A percentile compares a stretch with the other conserved stretches of the same genome.
phyloP scores from a whole-genome alignment of 2,329 filamentous ascomycete species.

The Passalora sequoiae region DNA sequence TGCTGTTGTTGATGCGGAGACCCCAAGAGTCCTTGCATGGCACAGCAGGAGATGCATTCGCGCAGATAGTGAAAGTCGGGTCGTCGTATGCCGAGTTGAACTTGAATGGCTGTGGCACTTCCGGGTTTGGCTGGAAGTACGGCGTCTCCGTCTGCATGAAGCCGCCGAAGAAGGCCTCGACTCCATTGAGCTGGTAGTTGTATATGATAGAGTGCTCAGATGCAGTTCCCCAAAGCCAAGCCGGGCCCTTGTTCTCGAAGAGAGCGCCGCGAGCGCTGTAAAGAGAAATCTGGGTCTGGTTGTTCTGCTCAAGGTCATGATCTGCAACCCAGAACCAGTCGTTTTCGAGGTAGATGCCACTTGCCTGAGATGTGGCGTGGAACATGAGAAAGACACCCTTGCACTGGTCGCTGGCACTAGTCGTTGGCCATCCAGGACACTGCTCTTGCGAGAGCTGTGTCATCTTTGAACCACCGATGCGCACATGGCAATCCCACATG shows the following conservation, averaged over 20 bases:
- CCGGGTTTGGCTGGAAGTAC: slow-evolving; percentile 51
- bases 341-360: slow-evolving; percentile 64
- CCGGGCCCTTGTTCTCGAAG: slow-evolving; percentile 43
- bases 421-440: slow-evolving; percentile 73
- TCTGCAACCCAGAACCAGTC: slow-evolving; percentile 53
- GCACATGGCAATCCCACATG: slow-evolving; percentile 95
- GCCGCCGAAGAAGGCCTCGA: slow-evolving; percentile 48
- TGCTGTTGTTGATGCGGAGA: slow-evolving; percentile 36
- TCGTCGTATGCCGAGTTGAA: slow-evolving; percentile 41
- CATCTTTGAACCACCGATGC: slow-evolving; percentile 80
- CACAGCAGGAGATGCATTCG: slow-evolving; percentile 10
- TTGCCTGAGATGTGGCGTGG: slow-evolving; percentile 50
- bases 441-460: slow-evolving; percentile 63
- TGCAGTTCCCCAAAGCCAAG: slow-evolving; percentile 51
- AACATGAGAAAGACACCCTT: slow-evolving; percentile 40
- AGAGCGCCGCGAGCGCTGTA: slow-evolving; percentile 44
- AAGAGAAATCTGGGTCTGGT: slow-evolving; percentile 36
- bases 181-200: slow-evolving; percentile 49
- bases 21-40: slow-evolving; percentile 44
- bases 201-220: slow-evolving; percentile 53
- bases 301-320: slow-evolving; percentile 44
- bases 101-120: slow-evolving; percentile 52
- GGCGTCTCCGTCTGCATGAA: slow-evolving; percentile 54
- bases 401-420: slow-evolving; percentile 61
- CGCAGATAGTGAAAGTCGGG: slow-evolving; percentile 37